phyloP scores from a whole-genome alignment of 345 rosid genomes.

The Raphanus raphanistrum region DNA sequence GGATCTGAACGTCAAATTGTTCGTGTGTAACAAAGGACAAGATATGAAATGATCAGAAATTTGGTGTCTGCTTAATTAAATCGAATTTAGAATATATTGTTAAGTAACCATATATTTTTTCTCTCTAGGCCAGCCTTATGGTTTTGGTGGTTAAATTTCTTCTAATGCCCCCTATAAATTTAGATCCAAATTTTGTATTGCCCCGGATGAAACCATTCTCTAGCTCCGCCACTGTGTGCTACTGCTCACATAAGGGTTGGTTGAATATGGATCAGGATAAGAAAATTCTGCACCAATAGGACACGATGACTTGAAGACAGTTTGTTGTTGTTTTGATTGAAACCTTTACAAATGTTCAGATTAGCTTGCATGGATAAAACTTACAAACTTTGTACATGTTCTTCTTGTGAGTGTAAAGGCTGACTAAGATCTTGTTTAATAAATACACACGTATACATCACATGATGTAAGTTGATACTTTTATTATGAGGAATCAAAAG shows the following conservation, averaged over 20 bases:
- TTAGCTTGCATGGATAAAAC: constrained; percentile 14
- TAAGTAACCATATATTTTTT: background rate
- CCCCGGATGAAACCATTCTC: too few species aligned
- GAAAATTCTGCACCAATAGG: too few species aligned
- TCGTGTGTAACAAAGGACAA: background rate
- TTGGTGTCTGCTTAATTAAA: background rate
- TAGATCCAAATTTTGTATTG: too few species aligned
- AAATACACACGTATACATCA: constrained; percentile 12
- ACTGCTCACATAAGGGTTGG: too few species aligned
- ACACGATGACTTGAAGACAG: constrained; percentile 18
- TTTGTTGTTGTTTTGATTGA: constrained; percentile 10
- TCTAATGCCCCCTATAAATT: too few species aligned
- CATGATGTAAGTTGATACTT: constrained; percentile 34
- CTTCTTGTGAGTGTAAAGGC: constrained; percentile 10
- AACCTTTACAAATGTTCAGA: background rate
- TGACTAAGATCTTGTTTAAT: constrained; percentile 15
- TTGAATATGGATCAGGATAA: too few species aligned
- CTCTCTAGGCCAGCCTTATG: background rate
- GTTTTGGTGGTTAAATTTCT: too few species aligned
- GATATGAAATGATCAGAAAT: background rate
- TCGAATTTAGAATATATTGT: background rate
- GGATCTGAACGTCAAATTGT: background rate
- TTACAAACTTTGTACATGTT: constrained; percentile 18
- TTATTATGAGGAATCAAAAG: constrained; percentile 12
- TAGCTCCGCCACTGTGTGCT: too few species aligned